Evolutionary conservation across 2,329 filamentous ascomycete species (phyloP).

Genomic region (Trichoderma sp.): DNA sequence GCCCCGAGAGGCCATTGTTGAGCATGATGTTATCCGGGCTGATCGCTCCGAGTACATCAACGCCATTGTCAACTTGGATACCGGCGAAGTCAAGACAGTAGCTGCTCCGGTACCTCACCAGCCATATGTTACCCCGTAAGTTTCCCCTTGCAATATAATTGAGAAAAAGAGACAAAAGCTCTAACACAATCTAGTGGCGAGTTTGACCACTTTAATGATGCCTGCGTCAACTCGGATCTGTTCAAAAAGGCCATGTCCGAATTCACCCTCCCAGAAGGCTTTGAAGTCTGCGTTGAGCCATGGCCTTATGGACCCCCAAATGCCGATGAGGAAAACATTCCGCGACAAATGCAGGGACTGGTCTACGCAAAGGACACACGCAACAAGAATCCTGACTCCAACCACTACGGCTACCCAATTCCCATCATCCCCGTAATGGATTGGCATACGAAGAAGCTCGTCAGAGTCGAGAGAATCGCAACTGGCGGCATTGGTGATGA

Average conservation of each 20-base stretch:
- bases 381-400: constrained; percentile 51
- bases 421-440: constrained; percentile 60
- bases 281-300: constrained; percentile 46
- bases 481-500: constrained; percentile 47
- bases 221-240: constrained; percentile 41
- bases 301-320: constrained; percentile 65
- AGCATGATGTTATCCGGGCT: constrained; percentile 41
- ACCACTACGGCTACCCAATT: constrained; percentile 62
- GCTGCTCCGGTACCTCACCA: constrained; percentile 31
- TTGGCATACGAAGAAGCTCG: constrained; percentile 49
- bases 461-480: constrained; percentile 57
- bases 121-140: constrained; percentile 37
- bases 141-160: not conserved
- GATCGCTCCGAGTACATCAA: constrained; percentile 35
- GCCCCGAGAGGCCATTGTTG: constrained; percentile 45
- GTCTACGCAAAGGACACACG: constrained; percentile 45
- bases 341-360: constrained; percentile 49
- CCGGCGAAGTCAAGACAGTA: constrained; percentile 30
- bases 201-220: constrained; percentile 40
- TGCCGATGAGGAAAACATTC: constrained; percentile 35
- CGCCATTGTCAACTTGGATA: constrained; percentile 39
- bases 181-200: constrained; percentile 32
- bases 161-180: not conserved
- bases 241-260: constrained; percentile 48
- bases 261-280: constrained; percentile 45